These are phyloP conservation scores for Tuber aestivum DNA, from an alignment of 495 filamentous ascomycete genomes.

Conservation along the genomic window DNA sequence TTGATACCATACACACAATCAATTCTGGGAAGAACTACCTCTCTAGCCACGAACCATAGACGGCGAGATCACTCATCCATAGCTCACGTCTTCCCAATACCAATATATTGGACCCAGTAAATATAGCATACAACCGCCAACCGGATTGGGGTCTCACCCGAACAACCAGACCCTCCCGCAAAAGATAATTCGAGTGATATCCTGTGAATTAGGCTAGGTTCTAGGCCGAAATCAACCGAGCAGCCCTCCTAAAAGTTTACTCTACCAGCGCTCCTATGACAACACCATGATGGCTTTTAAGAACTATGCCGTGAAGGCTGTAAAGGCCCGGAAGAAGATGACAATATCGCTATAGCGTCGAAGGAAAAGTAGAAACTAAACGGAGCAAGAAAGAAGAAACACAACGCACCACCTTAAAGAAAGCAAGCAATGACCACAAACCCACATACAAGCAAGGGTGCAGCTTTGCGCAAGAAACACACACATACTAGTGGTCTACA, in stretches of 20 bases:
- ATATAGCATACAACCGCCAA: background rate
- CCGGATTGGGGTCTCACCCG: background rate
- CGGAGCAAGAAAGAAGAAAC: background rate
- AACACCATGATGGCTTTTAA: fast-evolving
- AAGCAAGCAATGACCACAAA: background rate
- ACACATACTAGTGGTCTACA: background rate
- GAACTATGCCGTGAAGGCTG: background rate
- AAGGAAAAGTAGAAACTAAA: background rate
- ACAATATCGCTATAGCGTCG: background rate
- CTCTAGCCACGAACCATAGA: background rate
- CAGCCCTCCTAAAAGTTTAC: background rate
- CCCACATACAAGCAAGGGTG: background rate
- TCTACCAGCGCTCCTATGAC: background rate
- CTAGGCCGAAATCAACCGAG: background rate
- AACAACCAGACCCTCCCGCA: background rate
- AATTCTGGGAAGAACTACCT: background rate
- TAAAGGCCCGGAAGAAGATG: background rate
- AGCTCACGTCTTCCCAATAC: background rate
- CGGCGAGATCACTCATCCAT: background rate
- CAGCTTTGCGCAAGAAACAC: background rate
- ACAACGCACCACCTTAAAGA: background rate
- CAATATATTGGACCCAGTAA: background rate
- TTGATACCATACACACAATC: background rate
- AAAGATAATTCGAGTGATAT: background rate
- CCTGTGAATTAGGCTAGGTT: background rate